Conservation (phyloP, 768 basidiomycete genomes). For the Termitomyces sp. region DNA sequence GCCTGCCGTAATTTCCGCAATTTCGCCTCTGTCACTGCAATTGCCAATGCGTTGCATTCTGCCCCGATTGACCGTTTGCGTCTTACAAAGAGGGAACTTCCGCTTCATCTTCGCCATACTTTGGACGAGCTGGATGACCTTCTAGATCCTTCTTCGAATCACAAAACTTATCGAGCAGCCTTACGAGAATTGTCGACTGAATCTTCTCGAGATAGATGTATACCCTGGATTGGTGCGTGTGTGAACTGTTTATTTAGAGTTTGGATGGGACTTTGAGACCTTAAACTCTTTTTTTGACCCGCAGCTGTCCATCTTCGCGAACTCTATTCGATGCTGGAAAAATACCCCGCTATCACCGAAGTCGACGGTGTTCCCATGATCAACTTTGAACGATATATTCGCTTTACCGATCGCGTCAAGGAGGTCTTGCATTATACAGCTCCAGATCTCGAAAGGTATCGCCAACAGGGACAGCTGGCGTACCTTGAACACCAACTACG, state of each 20-base stretch:
- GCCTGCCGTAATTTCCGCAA: constrained; percentile 35
- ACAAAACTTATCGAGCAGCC: neutral
- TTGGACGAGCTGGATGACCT: neutral
- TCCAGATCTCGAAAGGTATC: constrained; percentile 11
- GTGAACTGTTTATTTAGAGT: neutral
- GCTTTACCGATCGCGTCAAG: constrained; percentile 30
- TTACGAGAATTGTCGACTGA: neutral
- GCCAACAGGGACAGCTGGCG: neutral
- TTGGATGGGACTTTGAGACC: neutral
- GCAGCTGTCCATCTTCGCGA: neutral
- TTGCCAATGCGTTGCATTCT: constrained; percentile 36
- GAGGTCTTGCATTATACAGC: constrained; percentile 25
- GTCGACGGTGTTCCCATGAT: constrained; percentile 29
- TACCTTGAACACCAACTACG: neutral
- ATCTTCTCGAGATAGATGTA: neutral
- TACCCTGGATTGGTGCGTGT: neutral
- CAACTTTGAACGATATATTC: constrained; percentile 35
- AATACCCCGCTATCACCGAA: constrained; percentile 22
- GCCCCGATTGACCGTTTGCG: constrained; percentile 29
- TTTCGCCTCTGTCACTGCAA: constrained; percentile 37
- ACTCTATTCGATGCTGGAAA: constrained; percentile 17
- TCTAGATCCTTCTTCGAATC: neutral
- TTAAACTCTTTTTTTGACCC: neutral
- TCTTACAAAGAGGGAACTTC: constrained; percentile 25
- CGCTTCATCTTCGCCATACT: no score